These are phyloP conservation scores for Pestalotiopsis sp. DNA, from an alignment of 2,329 filamentous ascomycete species.

Conservation along the genomic window DNA sequence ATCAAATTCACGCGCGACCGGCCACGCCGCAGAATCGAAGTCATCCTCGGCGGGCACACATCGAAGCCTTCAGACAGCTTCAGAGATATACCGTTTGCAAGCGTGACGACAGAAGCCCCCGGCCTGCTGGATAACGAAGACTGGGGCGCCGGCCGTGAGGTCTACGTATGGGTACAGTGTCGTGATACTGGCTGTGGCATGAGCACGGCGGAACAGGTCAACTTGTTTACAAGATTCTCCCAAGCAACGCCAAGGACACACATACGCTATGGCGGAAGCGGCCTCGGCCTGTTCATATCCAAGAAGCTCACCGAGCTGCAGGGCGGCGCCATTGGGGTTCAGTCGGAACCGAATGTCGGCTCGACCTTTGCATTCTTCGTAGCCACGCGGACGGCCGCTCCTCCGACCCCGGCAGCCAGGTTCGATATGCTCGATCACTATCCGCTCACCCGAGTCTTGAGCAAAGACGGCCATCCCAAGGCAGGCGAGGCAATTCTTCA, in stretches of 20 bases:
- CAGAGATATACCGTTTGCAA: constrained; percentile 47
- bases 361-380: constrained; percentile 79
- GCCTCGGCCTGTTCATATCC: constrained; percentile 74
- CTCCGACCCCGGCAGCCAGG: constrained; percentile 23
- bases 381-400: constrained; percentile 50
- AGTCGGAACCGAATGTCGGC: constrained; percentile 64
- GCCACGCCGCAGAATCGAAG: constrained; percentile 57
- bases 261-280: constrained; percentile 72
- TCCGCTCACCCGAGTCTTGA: constrained; percentile 28
- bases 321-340: constrained; percentile 75
- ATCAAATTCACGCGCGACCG: constrained; percentile 66
- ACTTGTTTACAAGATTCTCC: constrained; percentile 68
- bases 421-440: background rate
- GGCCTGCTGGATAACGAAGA: constrained; percentile 55
- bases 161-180: constrained; percentile 73
- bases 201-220: constrained; percentile 62
- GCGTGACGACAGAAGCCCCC: constrained; percentile 37
- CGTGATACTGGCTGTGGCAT: constrained; percentile 70
- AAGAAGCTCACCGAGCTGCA: constrained; percentile 74
- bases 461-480: constrained; percentile 20
- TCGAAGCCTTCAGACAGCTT: constrained; percentile 42
- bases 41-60: constrained; percentile 64
- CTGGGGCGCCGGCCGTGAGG: constrained; percentile 70
- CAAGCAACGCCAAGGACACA: constrained; percentile 69
- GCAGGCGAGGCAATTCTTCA: background rate